Base-by-base conservation (phyloP, 2,329 filamentous ascomycete genomes). In the Plenodomus biglobosus region DNA sequence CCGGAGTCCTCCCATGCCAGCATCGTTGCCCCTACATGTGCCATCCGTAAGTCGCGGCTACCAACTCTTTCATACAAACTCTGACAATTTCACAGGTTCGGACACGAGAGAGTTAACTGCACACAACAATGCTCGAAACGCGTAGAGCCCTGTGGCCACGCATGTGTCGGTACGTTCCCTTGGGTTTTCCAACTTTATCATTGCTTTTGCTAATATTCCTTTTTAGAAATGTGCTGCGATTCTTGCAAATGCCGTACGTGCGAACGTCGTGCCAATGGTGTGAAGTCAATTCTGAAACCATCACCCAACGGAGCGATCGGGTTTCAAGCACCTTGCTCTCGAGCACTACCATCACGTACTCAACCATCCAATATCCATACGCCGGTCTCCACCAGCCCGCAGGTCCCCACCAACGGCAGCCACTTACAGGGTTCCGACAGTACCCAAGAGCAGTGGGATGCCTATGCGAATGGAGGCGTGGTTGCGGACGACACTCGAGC, bases 11-110 rank as follows among this genome's bases (percentile, higher is more conserved):
- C 32, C 64, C 68, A 0, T 73, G 70, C 20, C 58, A 64, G 11
- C 70, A 73, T 36, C 59, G 27, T 2, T 73, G 70, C 50, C 59
- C 64, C 17, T 59, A 69, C 20, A 53, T 40, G 3, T 73, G 70
- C 38, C 69, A 72, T 40, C 69, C 70, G 47, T 63, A 50, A 53
- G 63, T 55, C 35, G 19, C 13, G 8, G 16, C 16, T 13, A 13
- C 4, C 15, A 18, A 37, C 16, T 18, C 8, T 10, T 37, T 32
- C 27, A 32, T 16, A 16, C 8, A n/a, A 21, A 10, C 7, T 35
- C 46, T 56, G 16, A 55, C 35, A 19, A 3, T 18, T 22, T 8
- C 1, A 4, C 4, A 64, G 63, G 0, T 72, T 72, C 37, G 58
- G 57, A 7, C 62, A 62, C 20, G 48, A 57, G 1, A 49, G 42